Conservation (phyloP, 352 stramenopile genomes). For the Phytophthora macrochlamydospora region DNA sequence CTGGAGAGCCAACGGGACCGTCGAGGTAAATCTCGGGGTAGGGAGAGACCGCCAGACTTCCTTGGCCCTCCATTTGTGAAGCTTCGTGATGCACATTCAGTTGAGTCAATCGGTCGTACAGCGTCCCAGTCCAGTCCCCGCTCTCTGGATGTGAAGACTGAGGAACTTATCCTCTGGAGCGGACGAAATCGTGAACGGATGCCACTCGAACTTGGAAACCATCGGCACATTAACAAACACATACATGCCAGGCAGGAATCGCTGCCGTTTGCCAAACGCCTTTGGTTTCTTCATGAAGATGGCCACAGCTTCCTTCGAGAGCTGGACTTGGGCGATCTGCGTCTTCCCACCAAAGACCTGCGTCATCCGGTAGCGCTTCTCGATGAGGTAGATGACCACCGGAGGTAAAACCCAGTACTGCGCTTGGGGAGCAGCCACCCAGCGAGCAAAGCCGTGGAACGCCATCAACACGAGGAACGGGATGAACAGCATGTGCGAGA, state of each 20-base stretch:
- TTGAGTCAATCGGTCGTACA: conserved; percentile 55
- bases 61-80: conserved; percentile 32
- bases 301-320: conserved; percentile 60
- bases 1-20: conserved; percentile 59
- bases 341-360: conserved; percentile 61
- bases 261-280: conserved; percentile 49
- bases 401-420: conserved; percentile 62
- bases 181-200: conserved; percentile 91
- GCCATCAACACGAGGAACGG: conserved; percentile 71
- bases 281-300: conserved; percentile 72
- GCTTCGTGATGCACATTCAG: conserved; percentile 36
- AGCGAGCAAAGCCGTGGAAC: conserved; percentile 66
- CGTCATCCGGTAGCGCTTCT: conserved; percentile 65
- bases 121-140: conserved; percentile 69
- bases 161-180: conserved; percentile 72
- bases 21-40: conserved; percentile 67
- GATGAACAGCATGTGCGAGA: conserved; percentile 70
- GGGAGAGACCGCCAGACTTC: conserved; percentile 26
- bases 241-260: conserved; percentile 80
- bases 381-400: conserved; percentile 60
- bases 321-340: conserved; percentile 47
- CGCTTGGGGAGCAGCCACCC: conserved; percentile 61
- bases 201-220: conserved; percentile 84
- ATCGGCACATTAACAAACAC: conserved; percentile 82
- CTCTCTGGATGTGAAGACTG: conserved; percentile 71